These are phyloP conservation scores for Pseudohyphozyma bogoriensis DNA, from an alignment of 768 basidiomycete genomes.

Conservation along the genomic window DNA sequence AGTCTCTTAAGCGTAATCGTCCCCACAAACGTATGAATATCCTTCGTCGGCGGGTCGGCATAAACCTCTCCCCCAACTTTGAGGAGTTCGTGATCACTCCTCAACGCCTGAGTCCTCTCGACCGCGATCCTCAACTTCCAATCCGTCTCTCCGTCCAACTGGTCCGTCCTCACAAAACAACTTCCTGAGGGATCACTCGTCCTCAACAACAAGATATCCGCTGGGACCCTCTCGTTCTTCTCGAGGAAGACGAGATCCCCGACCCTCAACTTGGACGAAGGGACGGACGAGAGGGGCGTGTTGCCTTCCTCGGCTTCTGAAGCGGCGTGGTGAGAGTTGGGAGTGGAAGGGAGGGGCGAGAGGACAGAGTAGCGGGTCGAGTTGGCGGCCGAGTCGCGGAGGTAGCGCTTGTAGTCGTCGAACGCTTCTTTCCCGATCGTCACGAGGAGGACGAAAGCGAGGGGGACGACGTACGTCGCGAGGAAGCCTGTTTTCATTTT, in stretches of 20 bases:
- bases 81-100: conserved; percentile 46
- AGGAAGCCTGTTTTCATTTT: conserved; percentile 69
- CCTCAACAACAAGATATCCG: conserved; percentile 78
- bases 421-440: conserved; percentile 99
- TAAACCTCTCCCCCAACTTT: conserved; percentile 78
- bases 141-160: conserved; percentile 96
- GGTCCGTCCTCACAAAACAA: conserved; percentile 95
- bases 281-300: conserved; percentile 36
- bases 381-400: conserved; percentile 88
- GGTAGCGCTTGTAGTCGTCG: conserved; percentile 90
- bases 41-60: conserved; percentile 90
- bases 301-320: background rate
- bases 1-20: conserved; percentile 55
- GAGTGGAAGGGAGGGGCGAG: conserved; percentile 42
- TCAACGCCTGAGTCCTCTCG: conserved; percentile 65
- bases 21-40: conserved; percentile 90
- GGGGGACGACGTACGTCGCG: conserved; percentile 86
- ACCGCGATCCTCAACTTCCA: conserved; percentile 95
- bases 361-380: conserved; percentile 80
- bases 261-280: conserved; percentile 76
- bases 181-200: conserved; percentile 84
- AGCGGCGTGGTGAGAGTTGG: conserved; percentile 24
- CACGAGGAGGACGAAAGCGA: conserved; percentile 86
- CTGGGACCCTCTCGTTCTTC: conserved; percentile 94
- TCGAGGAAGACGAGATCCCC: conserved; percentile 85